Base-by-base conservation (phyloP, 495 filamentous ascomycete genomes). In the Xylaria scruposa region DNA sequence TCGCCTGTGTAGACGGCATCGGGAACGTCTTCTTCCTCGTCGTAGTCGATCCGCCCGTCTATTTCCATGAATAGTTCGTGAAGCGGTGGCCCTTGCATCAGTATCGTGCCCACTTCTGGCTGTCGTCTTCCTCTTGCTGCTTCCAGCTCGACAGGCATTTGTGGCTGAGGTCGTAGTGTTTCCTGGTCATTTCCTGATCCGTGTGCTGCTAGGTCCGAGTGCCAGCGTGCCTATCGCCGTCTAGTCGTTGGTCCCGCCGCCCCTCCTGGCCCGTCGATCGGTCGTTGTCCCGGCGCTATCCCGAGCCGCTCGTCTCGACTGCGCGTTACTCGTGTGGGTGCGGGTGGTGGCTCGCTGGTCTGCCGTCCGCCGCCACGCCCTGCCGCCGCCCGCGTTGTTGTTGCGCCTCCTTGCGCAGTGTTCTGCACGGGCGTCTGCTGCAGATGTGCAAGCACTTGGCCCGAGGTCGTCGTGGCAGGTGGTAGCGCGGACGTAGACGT, bases 271-370 rank as follows among this genome's bases (percentile, higher is more conserved):
- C 42, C 59, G 47, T 72, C 70, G 72, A 64, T 36, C 73, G 49
- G 38, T 5, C 70, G 51, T 40, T 53, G 26, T 0, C 69, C 69
- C 19, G 38, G 80, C 15, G 74, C 73, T 42, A 78, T 38, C 4
- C 79, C 80, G 13, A 83, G 79, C 58, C 81, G 56, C 76, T 83
- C 81, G 5, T 82, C 81, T 47, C 80, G 53, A 12, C 76, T 79
- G 70, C 80, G 69, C 64, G 77, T 77, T 73, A 79, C 73, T 17
- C 73, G 74, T 60, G 76, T 72, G 6, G 76, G 73, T 21, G 77
- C 78, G 1, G 78, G 75, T 24, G 77, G 62, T 7, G 77, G 71
- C 38, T 72, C 73, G 58, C 72, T n/a, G 46, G 74, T 29, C 59
- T 77, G 44, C 33, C 78, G 74, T 65, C 74, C 73, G 72, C 19